phyloP scores from a whole-genome alignment of 2,329 filamentous ascomycete species.

The Diaporthe citriasiana region DNA sequence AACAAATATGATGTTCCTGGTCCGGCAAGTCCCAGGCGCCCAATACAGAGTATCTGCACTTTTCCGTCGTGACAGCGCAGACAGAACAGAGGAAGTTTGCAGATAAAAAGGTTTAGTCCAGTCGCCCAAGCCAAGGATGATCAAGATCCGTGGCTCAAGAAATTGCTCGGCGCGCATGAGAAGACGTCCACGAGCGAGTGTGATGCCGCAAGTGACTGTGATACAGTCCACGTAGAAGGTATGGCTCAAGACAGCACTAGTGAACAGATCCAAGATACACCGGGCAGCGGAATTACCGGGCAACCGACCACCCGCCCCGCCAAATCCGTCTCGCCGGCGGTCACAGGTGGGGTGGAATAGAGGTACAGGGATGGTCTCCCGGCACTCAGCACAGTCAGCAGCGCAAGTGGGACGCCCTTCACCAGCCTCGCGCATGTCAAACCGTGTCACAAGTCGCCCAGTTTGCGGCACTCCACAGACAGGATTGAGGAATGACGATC shows the following conservation, averaged over 20 bases:
- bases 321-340: background rate
- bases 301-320: background rate
- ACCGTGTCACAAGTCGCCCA: background rate
- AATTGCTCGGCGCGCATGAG: background rate
- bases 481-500: background rate
- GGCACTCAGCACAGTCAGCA: slow-evolving; percentile 2
- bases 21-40: fast-evolving
- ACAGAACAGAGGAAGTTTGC: no score
- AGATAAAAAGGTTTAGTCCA: background rate
- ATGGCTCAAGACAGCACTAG: no score
- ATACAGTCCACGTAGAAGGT: background rate
- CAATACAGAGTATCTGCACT: background rate
- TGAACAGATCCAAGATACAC: background rate
- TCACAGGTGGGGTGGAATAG: background rate
- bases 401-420: background rate
- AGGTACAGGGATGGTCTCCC: background rate
- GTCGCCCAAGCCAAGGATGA: background rate
- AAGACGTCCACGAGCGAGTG: background rate
- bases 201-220: background rate
- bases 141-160: background rate
- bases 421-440: background rate
- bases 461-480: background rate
- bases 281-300: background rate
- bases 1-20: background rate
- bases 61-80: no score